Percentiles rank a stretch among this genome's conserved stretches.
phyloP scores from a whole-genome alignment of 176 grass and related monocot species.

The Miscanthus lutarioriparius region DNA sequence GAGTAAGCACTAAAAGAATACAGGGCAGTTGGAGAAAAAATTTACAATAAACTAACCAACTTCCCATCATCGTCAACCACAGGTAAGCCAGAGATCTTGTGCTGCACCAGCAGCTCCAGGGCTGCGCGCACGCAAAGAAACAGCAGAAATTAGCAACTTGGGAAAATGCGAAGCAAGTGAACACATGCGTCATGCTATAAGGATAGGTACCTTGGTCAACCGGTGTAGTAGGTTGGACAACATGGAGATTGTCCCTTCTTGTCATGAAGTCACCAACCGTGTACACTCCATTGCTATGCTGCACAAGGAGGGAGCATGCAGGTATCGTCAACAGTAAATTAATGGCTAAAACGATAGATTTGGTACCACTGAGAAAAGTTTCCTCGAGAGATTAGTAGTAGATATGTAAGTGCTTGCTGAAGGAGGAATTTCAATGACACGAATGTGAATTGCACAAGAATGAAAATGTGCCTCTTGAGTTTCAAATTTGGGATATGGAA shows the following conservation, averaged over 20 bases:
- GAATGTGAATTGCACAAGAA: not conserved
- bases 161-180: not conserved
- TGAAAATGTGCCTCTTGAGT: not conserved
- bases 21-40: not conserved
- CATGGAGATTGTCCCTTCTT: slow-evolving; percentile 51
- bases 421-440: not conserved
- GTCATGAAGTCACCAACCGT: slow-evolving; percentile 97
- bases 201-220: slow-evolving; percentile 70
- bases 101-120: slow-evolving; percentile 65
- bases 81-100: slow-evolving; percentile 84
- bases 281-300: slow-evolving; percentile 67
- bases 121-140: slow-evolving; percentile 38
- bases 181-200: not conserved
- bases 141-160: slow-evolving; percentile 12
- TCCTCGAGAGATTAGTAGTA: not conserved
- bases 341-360: not conserved
- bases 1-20: not conserved
- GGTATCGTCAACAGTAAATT: not conserved
- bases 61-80: slow-evolving; percentile 81
- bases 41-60: slow-evolving; percentile 48
- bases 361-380: too few species aligned
- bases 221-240: slow-evolving; percentile 57
- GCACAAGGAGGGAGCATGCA: not conserved
- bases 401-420: not conserved
- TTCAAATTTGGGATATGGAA: not conserved